Evolutionary conservation across 83 land plant genomes (phyloP).

Genomic region (Picea abies): DNA sequence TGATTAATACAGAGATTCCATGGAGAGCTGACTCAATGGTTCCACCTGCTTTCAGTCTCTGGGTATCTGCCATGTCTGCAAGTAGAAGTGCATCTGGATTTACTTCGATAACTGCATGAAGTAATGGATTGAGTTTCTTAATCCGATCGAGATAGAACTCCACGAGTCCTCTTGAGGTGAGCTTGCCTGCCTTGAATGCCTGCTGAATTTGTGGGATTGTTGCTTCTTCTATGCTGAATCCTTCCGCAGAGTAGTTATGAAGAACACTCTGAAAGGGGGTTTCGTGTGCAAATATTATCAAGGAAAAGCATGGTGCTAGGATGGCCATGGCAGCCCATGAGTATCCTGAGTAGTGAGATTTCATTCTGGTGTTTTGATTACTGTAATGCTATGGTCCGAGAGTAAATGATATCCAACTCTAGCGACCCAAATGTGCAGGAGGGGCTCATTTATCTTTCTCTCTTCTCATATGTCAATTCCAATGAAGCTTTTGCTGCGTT

Average conservation of each 20-base stretch:
- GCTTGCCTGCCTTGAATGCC: constrained; percentile 32
- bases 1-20: constrained; percentile 38
- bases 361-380: too few species aligned
- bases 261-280: too few species aligned
- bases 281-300: too few species aligned
- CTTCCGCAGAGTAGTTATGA: neutral
- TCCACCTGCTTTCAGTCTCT: constrained; percentile 14
- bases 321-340: too few species aligned
- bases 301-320: too few species aligned
- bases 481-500: too few species aligned
- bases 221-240: constrained; percentile 34
- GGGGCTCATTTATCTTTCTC: too few species aligned
- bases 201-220: constrained; percentile 25
- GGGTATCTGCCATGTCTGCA: constrained; percentile 36
- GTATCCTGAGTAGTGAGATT: too few species aligned
- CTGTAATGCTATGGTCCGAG: too few species aligned
- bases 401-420: too few species aligned
- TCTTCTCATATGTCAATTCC: too few species aligned
- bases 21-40: constrained; percentile 19
- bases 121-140: constrained; percentile 32
- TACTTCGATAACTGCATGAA: constrained; percentile 42
- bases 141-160: constrained; percentile 36
- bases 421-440: too few species aligned
- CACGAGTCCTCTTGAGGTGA: constrained; percentile 36
- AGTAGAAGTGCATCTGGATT: neutral